phyloP scores from a whole-genome alignment of 345 rosid species.

The Murraya paniculata region DNA sequence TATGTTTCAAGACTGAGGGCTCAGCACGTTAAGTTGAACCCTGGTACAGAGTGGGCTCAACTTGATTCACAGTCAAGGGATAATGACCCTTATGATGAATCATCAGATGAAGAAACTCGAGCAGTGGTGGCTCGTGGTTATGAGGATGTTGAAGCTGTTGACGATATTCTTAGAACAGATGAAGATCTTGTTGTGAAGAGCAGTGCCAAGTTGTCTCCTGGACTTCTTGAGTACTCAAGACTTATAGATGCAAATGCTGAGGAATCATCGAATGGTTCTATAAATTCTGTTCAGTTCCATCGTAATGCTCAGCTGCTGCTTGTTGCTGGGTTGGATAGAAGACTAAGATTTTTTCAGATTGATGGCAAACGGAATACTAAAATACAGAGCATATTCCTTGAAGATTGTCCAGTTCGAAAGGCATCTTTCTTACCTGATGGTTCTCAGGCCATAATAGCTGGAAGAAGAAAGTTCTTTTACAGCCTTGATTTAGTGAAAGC shows the following conservation, averaged over 20 bases:
- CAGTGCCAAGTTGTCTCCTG: constrained; percentile 53
- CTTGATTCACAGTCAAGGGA: constrained; percentile 31
- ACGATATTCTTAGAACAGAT: constrained; percentile 61
- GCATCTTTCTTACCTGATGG: constrained; percentile 88
- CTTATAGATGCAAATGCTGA: constrained; percentile 84
- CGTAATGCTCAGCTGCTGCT: constrained; percentile 82
- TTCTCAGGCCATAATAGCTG: constrained; percentile 83
- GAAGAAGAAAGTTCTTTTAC: constrained; percentile 91
- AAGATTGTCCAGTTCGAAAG: constrained; percentile 75
- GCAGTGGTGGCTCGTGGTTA: constrained; percentile 29
- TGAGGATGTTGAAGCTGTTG: constrained; percentile 38
- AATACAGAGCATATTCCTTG: constrained; percentile 81
- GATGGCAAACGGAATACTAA: constrained; percentile 93
- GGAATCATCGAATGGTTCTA: constrained; percentile 66
- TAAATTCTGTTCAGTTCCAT: constrained; percentile 87
- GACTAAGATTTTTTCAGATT: constrained; percentile 77
- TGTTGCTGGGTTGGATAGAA: constrained; percentile 70
- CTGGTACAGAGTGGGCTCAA: constrained; percentile 87
- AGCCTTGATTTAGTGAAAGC: constrained; percentile 85
- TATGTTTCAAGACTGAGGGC: constrained; percentile 80
- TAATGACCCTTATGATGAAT: constrained; percentile 29
- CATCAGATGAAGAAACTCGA: constrained; percentile 50
- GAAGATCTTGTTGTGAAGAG: constrained; percentile 81
- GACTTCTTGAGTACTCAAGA: constrained; percentile 74
- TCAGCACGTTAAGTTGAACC: constrained; percentile 82